Evolutionary conservation across 1,139 yeast species (phyloP), one percentile per base, ranked within the genome.

Genomic region (Yamadazyma membranifaciens): DNA sequence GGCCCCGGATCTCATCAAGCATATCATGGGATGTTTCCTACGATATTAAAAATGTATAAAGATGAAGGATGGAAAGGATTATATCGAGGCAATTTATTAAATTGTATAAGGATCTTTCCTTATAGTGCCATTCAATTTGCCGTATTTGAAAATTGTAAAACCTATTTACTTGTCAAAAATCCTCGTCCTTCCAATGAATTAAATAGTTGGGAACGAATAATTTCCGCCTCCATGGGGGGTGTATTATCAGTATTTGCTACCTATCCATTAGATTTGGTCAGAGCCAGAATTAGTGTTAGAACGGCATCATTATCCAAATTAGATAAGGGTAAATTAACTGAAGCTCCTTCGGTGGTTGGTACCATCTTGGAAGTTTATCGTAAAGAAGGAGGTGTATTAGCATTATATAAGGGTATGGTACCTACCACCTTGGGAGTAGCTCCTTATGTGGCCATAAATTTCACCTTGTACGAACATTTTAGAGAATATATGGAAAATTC

Each of bases 351-450:
- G 0, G 83, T 89, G 52, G 59, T 75, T 62, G 66, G 70, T 22
- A 75, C 89, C 2, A 62, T 86, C 41, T 54, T 53, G 31, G 69
- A 73, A 20, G 88, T 89, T 15, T 86, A 83, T 60, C 54, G 55
- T 11, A 75, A 73, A 13, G 98, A 92, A 63, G 98, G 98, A 24
- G 96, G 96, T 0, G 27, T 87, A 6, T 47, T 61, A 4, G 96
- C 92, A 0, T 69, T 91, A 14, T 92, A 87, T 57, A 73, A 92
- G 41, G 98, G 98, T 3, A 69, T 91, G 9, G 69, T 83, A 45
- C 97, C 98, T 6, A 91, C 98, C 0, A 80, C 91, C 2, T 63
- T 87, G 48, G 98, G 98, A 1, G 97, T 92, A 11, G 97, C 96
- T 1, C 98, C 98, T 1, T 92, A 91, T 55, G 97, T 88, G 33